phyloP scores from a whole-genome alignment of 768 basidiomycete genomes.

The Gyrodon lividus region DNA sequence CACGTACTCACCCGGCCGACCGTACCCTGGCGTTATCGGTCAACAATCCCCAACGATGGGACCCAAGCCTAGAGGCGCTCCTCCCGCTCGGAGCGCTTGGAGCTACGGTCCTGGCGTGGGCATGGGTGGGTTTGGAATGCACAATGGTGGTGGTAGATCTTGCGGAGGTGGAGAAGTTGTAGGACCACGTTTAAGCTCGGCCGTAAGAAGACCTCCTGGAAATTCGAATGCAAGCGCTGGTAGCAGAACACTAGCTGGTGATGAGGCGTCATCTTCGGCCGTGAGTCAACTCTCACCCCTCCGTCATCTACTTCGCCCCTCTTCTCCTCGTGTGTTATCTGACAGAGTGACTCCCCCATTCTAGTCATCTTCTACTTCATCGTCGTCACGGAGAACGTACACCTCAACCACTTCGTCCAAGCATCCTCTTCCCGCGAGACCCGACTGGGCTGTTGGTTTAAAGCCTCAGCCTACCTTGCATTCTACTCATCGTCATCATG shows the following conservation, averaged over 20 bases:
- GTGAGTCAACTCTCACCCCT: conserved; percentile 46
- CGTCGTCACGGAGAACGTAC: conserved; percentile 74
- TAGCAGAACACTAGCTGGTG: conserved; percentile 60
- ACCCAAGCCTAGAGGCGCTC: conserved; percentile 32
- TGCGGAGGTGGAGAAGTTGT: conserved; percentile 45
- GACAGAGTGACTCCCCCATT: conserved; percentile 5
- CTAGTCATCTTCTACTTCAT: conserved; percentile 77
- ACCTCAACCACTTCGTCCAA: conserved; percentile 72
- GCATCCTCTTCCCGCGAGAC: conserved; percentile 76
- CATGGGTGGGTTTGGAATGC: conserved; percentile 42
- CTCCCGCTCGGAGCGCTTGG: conserved; percentile 56
- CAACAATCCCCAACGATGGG: conserved; percentile 30
- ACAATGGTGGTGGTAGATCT: conserved; percentile 24
- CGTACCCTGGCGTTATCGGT: conserved; percentile 31
- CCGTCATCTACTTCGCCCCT: background rate
- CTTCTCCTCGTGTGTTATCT: conserved; percentile 4
- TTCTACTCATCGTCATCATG: conserved; percentile 52
- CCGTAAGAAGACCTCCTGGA: conserved; percentile 47
- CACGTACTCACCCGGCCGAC: conserved; percentile 18
- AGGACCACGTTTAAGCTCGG: conserved; percentile 62
- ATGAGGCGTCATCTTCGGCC: conserved; percentile 74
- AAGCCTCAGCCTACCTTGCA: conserved; percentile 73
- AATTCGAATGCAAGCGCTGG: conserved; percentile 53
- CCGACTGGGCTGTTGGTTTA: conserved; percentile 87
- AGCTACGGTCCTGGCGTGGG: conserved; percentile 67